Conservation (phyloP, 257 asterid genomes). For the Lycium ferocissimum region DNA sequence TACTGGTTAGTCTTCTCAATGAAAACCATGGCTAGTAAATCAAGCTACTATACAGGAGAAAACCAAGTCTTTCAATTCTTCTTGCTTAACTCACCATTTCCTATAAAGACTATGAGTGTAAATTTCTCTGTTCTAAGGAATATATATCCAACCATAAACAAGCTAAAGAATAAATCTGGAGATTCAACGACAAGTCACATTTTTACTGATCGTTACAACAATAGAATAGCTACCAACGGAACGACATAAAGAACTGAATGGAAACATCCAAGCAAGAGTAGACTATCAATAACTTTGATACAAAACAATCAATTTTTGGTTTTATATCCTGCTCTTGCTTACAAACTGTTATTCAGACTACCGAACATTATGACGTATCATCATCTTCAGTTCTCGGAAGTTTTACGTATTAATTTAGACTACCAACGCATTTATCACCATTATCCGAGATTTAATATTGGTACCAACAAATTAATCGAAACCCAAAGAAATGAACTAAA, state of each 20-base stretch:
- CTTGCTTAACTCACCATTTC: constrained; percentile 15
- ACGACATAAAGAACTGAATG: neutral
- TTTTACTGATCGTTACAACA: neutral
- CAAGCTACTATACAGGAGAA: neutral
- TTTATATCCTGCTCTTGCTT: neutral
- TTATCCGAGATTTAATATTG: neutral
- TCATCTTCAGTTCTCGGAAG: neutral
- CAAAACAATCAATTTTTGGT: neutral
- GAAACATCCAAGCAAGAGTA: constrained; percentile 24
- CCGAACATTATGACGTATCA: neutral
- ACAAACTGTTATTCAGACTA: neutral
- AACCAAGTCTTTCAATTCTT: constrained; percentile 17
- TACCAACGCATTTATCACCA: neutral
- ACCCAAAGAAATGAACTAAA: constrained; percentile 9
- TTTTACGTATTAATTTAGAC: neutral
- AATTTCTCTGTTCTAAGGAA: neutral
- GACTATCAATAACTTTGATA: neutral
- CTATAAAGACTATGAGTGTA: neutral
- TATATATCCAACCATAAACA: neutral
- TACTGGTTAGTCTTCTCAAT: neutral
- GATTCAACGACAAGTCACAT: neutral
- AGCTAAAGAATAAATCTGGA: neutral
- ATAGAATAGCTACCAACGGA: neutral
- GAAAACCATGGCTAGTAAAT: constrained; percentile 11
- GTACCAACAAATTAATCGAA: neutral